Conservation (phyloP, 2,329 filamentous ascomycete species). For the Stylonectria norvegica region DNA sequence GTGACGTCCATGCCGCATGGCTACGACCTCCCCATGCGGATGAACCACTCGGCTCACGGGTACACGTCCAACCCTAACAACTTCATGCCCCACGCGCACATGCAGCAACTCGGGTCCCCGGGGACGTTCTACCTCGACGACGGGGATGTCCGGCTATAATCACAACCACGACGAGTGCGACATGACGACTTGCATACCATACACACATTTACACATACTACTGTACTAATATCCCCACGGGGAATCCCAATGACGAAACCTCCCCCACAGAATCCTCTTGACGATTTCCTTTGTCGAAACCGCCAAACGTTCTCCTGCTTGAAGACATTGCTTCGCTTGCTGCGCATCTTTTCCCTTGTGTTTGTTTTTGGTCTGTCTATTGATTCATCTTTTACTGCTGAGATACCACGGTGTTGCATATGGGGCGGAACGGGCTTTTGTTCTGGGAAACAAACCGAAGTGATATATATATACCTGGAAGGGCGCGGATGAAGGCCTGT, state of each 20-base stretch:
- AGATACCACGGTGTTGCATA: slow-evolving; percentile 26
- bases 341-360: slow-evolving; percentile 7
- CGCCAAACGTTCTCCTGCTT: slow-evolving; percentile 9
- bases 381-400: slow-evolving; percentile 17
- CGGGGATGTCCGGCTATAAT: slow-evolving; percentile 27
- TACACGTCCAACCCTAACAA: slow-evolving; percentile 23
- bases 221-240: slow-evolving; percentile 25
- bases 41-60: slow-evolving; percentile 20
- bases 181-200: slow-evolving; percentile 12
- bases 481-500: slow-evolving; percentile 11
- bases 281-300: slow-evolving; percentile 19
- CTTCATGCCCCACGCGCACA: slow-evolving; percentile 24
- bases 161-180: slow-evolving; percentile 1
- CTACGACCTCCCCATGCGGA: slow-evolving; percentile 29
- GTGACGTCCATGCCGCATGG: slow-evolving; percentile 25
- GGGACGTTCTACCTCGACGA: slow-evolving; percentile 29
- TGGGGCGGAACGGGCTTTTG: slow-evolving; percentile 3
- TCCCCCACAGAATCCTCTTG: slow-evolving; percentile 18
- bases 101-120: slow-evolving; percentile 28
- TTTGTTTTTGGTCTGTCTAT: slow-evolving; percentile 11
- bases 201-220: slow-evolving; percentile 16
- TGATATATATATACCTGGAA: slow-evolving; percentile 3
- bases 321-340: slow-evolving; percentile 6
- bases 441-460: slow-evolving; percentile 3
- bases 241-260: slow-evolving; percentile 24